Base-by-base conservation (phyloP, 1,139 yeast species). In the Debaryomyces psychrophilus region DNA sequence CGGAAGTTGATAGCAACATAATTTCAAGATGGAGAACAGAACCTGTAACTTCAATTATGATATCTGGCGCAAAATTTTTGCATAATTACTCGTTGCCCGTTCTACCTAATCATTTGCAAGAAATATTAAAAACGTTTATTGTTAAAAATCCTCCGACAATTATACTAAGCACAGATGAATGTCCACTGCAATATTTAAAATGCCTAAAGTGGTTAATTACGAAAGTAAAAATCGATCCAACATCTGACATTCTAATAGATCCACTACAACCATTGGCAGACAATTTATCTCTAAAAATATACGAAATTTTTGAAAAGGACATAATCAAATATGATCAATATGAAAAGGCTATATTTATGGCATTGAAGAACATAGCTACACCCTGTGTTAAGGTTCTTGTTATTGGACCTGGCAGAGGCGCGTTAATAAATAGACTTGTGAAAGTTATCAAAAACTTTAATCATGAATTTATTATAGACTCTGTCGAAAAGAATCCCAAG, bases 381-480 rank as follows among this genome's bases (percentile, higher is more conserved):
- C 7, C 41, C 3, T 8, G 22, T 5, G 18, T 43, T 3, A 47
- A 49, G 1, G 66, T 89, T 4, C 74, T 89, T 6, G 76, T 90
- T 1, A 83, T 86, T 3, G 97, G 97, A 0, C 95, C 97, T 0
- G 97, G 97, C 0, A 68, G 89, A 44, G 97, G 97, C 0, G 90
- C 93, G 1, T 65, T 90, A 31, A 82, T 89, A 1, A 84, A 84
- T 41, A 51, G 49, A 27, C 44, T 52, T 20, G 36, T 48, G 14
- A 46, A 31, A 4, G 35, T 44, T 18, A 15, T 41, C 5, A 22
- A 42, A 12, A n/a, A 22, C 18, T 29, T 37, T 35, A 31, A 35
- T 15, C 25, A 39, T 7, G 20, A 37, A 6, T 37, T 43, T 37
- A 22, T 38, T 8, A 48, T 65, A 9, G 50, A 53, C 4, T 64